A percentile compares a stretch with the other conserved stretches of the same genome.
These are phyloP conservation scores for Aspergillus felis DNA, from an alignment of 2,329 filamentous ascomycete species.

Conservation along the genomic window DNA sequence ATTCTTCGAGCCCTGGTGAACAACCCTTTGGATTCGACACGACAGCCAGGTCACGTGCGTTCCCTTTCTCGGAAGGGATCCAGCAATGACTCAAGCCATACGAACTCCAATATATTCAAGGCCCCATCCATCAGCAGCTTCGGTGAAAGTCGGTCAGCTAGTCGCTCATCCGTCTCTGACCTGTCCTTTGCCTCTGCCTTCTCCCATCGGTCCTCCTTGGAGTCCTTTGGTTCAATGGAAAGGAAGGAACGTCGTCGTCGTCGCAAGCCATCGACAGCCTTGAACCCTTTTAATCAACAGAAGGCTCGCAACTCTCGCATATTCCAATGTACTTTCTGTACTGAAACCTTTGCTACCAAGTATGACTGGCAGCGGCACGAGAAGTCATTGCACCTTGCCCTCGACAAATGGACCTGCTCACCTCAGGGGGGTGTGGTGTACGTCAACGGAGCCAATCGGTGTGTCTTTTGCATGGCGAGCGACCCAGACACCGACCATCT, in stretches of 20 bases:
- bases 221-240: conserved; percentile 55
- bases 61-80: conserved; percentile 38
- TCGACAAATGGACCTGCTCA: conserved; percentile 59
- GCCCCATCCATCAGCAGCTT: conserved; percentile 53
- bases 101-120: conserved; percentile 49
- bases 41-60: conserved; percentile 32
- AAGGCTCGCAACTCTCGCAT: conserved; percentile 44
- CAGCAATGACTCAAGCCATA: conserved; percentile 52
- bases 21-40: conserved; percentile 34
- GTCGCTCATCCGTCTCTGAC: conserved; percentile 51
- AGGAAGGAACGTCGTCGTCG: conserved; percentile 57
- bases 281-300: conserved; percentile 36
- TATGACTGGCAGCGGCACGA: conserved; percentile 60
- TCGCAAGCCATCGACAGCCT: conserved; percentile 44
- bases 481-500: conserved; percentile 55
- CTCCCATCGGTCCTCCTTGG: conserved; percentile 53
- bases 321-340: conserved; percentile 58
- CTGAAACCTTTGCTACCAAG: conserved; percentile 54
- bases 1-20: conserved; percentile 59
- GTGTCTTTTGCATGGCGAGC: conserved; percentile 55
- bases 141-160: conserved; percentile 51
- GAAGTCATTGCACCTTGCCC: conserved; percentile 53
- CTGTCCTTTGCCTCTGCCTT: conserved; percentile 54
- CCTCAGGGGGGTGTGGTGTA: conserved; percentile 53
- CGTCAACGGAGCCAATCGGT: conserved; percentile 49